Base-by-base conservation (phyloP, 176 grass and related monocot species). In the Rhipidocladum racemiflorum region DNA sequence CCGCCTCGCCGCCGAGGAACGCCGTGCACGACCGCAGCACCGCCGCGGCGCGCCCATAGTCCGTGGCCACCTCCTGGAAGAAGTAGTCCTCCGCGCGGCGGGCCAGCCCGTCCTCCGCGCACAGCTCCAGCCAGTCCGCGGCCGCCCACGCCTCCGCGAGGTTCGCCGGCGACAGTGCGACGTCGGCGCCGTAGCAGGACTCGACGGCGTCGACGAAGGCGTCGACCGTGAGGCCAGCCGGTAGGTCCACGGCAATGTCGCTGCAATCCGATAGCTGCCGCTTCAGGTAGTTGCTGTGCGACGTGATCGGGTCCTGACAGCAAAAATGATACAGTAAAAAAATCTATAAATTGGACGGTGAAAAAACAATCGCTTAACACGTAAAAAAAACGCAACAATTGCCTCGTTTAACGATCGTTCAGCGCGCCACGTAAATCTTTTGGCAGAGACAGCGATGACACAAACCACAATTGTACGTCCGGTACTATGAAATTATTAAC, bases 111-210 rank as follows among this genome's bases (percentile, higher is more conserved):
- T 59, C 69, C 70, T 70, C 87, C 27, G 28, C 61, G 25, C 53
- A 74, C 67, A 95, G 72, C 72, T 90, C 89, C 65, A 99, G 87
- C 96, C 96, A 95, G 55, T 86, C 89, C n/a, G 85, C 85, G 0
- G 83, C 87, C 28, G 17, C 92, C 83, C 87, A 88, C 9, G 81
- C 54, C 17, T 69, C 83, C 3, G 87, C 83, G 17, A 99, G 84
- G 87, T 75, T 91, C 25, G 46, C 43, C 20, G 85, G 89, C 54
- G 87, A 85, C 23, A 91, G 76, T 23, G 55, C 21, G 17, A 84
- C 63, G 20, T 85, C 48, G 18, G 72, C 18, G 68, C 75, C 81
- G 83, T 99, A 99, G 90, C 92, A 93, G 36, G 85, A 95, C 57
- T 81, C 75, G 64, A 95, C 6, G 42, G 76, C 87, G 32, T 82